Conservation (phyloP, 176 grass and related monocot genomes). For the Zoysia japonica region DNA sequence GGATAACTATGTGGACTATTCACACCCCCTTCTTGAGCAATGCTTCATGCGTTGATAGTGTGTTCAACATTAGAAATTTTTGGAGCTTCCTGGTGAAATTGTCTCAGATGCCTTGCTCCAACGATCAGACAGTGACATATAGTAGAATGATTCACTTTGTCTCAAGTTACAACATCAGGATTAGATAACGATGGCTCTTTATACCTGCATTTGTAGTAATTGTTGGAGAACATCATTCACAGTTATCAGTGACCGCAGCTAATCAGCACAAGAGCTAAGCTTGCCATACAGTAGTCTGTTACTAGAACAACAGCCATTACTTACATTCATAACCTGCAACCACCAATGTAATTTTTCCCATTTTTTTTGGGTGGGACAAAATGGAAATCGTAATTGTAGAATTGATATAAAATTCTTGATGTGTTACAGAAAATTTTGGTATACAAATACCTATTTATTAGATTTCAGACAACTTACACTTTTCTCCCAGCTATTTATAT, state of each 20-base stretch:
- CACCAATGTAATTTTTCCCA: slow-evolving; percentile 51
- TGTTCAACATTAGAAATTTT: slow-evolving; percentile 51
- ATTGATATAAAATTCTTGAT: slow-evolving; percentile 53
- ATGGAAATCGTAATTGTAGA: slow-evolving; percentile 47
- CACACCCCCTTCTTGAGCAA: slow-evolving; percentile 82
- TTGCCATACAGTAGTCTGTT: slow-evolving; percentile 37
- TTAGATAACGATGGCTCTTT: slow-evolving; percentile 33
- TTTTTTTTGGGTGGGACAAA: slow-evolving; percentile 47
- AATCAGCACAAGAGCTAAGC: slow-evolving; percentile 49
- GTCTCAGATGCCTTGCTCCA: slow-evolving; percentile 18
- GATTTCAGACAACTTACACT: slow-evolving; percentile 29
- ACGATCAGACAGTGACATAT: slow-evolving; percentile 13
- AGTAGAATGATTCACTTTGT: slow-evolving; percentile 9
- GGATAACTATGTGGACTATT: slow-evolving; percentile 97
- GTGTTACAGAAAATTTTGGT: slow-evolving; percentile 51
- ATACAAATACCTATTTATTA: slow-evolving; percentile 43
- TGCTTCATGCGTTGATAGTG: slow-evolving; percentile 72
- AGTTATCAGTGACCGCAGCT: slow-evolving; percentile 33
- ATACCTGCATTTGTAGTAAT: slow-evolving; percentile 40
- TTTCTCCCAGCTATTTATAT: slow-evolving; percentile 20
- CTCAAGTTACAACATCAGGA: slow-evolving; percentile 41
- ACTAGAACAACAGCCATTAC: slow-evolving; percentile 38
- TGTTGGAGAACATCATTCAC: slow-evolving; percentile 35
- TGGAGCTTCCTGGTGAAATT: slow-evolving; percentile 33
- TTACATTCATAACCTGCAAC: slow-evolving; percentile 42